These are phyloP conservation scores for Pichia manshurica DNA, from an alignment of 805 yeast species.

Conservation along the genomic window DNA sequence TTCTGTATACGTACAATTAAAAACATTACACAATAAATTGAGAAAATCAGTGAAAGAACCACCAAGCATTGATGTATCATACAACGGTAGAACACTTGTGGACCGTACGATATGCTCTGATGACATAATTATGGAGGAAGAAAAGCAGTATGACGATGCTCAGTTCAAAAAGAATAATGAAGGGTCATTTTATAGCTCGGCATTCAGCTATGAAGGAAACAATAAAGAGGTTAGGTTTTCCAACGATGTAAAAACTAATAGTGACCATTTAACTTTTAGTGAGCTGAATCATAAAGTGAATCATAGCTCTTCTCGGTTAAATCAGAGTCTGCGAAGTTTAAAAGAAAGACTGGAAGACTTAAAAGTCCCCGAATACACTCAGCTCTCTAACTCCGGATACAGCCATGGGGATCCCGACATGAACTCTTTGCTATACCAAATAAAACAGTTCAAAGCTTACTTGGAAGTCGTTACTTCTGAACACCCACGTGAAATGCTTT, in stretches of 20 bases:
- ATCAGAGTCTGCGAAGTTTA: slow-evolving; percentile 27
- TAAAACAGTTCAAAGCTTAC: slow-evolving; percentile 28
- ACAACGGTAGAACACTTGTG: slow-evolving; percentile 33
- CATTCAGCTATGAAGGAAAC: slow-evolving; percentile 11
- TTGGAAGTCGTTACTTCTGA: slow-evolving; percentile 29
- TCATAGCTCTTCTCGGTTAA: slow-evolving; percentile 15
- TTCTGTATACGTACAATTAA: slow-evolving; percentile 26
- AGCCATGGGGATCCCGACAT: slow-evolving; percentile 23
- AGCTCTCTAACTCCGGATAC: slow-evolving; percentile 12
- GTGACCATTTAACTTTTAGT: slow-evolving; percentile 3
- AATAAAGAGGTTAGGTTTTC: slow-evolving; percentile 24
- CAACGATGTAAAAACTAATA: slow-evolving; percentile 16
- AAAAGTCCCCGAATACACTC: slow-evolving; percentile 23
- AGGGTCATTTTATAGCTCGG: not conserved
- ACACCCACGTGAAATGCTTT: slow-evolving; percentile 31
- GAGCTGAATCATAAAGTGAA: slow-evolving; percentile 13
- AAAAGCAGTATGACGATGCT: slow-evolving; percentile 1
- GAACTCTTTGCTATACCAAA: slow-evolving; percentile 33
- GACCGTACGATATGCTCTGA: slow-evolving; percentile 31
- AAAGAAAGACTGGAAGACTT: slow-evolving; percentile 26
- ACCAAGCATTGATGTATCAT: slow-evolving; percentile 39
- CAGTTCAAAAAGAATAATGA: slow-evolving; percentile 3
- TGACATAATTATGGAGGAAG: slow-evolving; percentile 12
- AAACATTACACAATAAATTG: slow-evolving; percentile 25
- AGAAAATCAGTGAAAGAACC: slow-evolving; percentile 28